These are phyloP conservation scores for Lophiotrema nucula DNA, from an alignment of 495 filamentous ascomycete species.

Conservation along the genomic window DNA sequence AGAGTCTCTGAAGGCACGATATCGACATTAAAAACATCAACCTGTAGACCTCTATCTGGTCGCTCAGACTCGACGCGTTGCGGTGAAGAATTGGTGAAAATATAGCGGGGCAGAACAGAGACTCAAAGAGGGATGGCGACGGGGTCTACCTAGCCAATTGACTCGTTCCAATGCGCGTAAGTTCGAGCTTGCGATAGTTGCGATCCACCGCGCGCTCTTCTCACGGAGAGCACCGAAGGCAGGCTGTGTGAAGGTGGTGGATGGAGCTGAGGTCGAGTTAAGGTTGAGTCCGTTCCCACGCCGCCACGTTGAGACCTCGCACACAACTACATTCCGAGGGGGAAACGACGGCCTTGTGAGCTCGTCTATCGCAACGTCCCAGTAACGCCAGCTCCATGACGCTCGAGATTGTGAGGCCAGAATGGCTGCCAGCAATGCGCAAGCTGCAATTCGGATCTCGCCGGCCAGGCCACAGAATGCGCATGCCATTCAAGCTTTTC, in stretches of 20 bases:
- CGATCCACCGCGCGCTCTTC: too few species aligned
- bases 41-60: background rate
- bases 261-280: conserved; percentile 22
- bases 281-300: conserved; percentile 6
- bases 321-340: background rate
- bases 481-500: background rate
- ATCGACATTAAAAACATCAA: background rate
- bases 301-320: conserved; percentile 19
- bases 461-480: background rate
- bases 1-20: background rate
- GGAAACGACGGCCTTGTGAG: background rate
- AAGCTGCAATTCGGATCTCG: background rate
- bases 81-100: too few species aligned
- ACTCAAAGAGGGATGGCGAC: too few species aligned
- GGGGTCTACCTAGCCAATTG: too few species aligned
- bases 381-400: too few species aligned
- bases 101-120: too few species aligned
- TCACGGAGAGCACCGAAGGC: conserved; percentile 17
- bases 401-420: too few species aligned
- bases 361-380: background rate
- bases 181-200: too few species aligned
- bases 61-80: background rate
- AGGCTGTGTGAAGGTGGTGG: too few species aligned
- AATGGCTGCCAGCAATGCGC: too few species aligned
- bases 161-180: too few species aligned